These are phyloP conservation scores for Aspergillus coremiiformis DNA, from an alignment of 495 filamentous ascomycete species.

Conservation along the genomic window DNA sequence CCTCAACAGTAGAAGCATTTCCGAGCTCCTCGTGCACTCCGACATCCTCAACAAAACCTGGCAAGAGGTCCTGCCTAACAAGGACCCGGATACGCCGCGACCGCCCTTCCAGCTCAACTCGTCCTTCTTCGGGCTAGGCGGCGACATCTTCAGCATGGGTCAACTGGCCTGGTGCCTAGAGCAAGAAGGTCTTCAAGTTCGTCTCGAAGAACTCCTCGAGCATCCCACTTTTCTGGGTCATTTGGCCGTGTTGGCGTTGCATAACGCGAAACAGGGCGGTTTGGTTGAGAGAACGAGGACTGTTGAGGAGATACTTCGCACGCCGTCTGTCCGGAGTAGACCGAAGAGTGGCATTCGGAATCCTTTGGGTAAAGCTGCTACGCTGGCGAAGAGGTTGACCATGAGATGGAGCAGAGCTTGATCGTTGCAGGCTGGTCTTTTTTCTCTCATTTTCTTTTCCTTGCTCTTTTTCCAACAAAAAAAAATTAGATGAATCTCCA, in stretches of 20 bases:
- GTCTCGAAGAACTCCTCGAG: constrained; percentile 45
- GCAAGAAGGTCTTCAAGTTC: constrained; percentile 42
- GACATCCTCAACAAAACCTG: constrained; percentile 42
- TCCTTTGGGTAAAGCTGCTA: constrained; percentile 25
- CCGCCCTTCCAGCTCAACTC: constrained; percentile 37
- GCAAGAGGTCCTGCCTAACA: constrained; percentile 41
- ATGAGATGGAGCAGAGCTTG: constrained; percentile 19
- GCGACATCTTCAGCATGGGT: constrained; percentile 46
- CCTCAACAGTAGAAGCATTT: constrained; percentile 36
- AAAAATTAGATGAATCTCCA: too few species aligned
- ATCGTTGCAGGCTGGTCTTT: background rate
- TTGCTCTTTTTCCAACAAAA: background rate
- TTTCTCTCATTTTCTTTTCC: background rate
- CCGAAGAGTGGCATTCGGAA: constrained; percentile 7
- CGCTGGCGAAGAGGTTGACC: constrained; percentile 23
- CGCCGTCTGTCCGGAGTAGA: background rate
- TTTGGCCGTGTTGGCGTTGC: constrained; percentile 37
- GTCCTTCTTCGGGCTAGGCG: constrained; percentile 47
- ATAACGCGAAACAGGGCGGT: constrained; percentile 21
- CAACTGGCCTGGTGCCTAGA: constrained; percentile 42
- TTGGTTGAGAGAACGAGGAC: background rate
- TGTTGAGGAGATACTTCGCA: background rate
- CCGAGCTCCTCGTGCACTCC: constrained; percentile 41
- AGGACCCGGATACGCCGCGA: constrained; percentile 11
- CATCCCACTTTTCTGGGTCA: constrained; percentile 45